Conservation (phyloP, 1,284 basidiomycete species). For the Cryptococcus floricola region DNA sequence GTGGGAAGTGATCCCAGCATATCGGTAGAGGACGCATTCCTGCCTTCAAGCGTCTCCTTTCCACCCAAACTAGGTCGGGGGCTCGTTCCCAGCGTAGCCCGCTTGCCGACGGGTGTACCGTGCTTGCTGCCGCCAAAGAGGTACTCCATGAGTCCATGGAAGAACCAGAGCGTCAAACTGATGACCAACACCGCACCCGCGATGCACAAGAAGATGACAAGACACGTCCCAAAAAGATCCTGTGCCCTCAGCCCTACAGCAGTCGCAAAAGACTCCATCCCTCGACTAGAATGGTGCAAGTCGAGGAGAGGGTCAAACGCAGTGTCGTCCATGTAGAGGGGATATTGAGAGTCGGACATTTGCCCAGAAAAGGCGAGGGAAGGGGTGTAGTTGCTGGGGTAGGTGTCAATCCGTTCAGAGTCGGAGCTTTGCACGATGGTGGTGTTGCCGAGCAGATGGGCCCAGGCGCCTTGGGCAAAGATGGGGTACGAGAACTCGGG, state of each 20-base stretch:
- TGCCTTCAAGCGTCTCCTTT: conserved; percentile 22
- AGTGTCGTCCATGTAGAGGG: conserved; percentile 69
- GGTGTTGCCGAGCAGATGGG: conserved; percentile 77
- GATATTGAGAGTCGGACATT: conserved; percentile 63
- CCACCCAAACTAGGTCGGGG: conserved; percentile 20
- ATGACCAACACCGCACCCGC: conserved; percentile 66
- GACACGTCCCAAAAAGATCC: conserved; percentile 79
- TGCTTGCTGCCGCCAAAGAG: conserved; percentile 3
- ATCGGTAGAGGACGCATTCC: conserved; percentile 9
- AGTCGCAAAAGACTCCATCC: conserved; percentile 74
- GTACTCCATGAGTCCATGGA: conserved; percentile 55
- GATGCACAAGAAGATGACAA: conserved; percentile 76
- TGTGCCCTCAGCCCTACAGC: conserved; percentile 73
- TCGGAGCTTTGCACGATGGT: conserved; percentile 58
- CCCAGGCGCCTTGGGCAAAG: conserved; percentile 79
- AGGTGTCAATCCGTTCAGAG: conserved; percentile 60
- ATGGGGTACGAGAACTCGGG: conserved; percentile 86
- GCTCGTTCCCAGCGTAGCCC: conserved; percentile 16
- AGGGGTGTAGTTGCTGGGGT: conserved; percentile 57
- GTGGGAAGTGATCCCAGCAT: conserved; percentile 15
- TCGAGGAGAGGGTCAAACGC: conserved; percentile 50
- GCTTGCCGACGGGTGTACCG: conserved; percentile 6
- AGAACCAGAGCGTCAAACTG: conserved; percentile 66
- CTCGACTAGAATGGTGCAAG: conserved; percentile 47
- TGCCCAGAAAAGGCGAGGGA: conserved; percentile 66